Percentiles rank a stretch among this genome's conserved stretches.
These are phyloP conservation scores for Phytophthora pini DNA, from an alignment of 352 stramenopile genomes.

Conservation along the genomic window DNA sequence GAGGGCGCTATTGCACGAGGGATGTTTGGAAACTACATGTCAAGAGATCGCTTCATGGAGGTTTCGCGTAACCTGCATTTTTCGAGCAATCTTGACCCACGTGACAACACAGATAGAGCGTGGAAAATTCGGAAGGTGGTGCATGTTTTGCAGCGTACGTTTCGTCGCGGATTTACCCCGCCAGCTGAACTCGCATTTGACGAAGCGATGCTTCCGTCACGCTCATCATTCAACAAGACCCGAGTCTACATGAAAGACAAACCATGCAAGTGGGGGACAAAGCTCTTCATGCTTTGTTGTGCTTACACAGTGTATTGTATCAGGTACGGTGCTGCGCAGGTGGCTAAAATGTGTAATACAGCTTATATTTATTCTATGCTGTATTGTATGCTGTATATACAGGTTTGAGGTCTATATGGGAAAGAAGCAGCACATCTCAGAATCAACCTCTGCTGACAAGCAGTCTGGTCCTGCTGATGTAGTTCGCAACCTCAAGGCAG, in stretches of 20 bases:
- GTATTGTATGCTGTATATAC: too few species aligned
- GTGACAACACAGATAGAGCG: neutral
- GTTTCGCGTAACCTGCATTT: slow-evolving; percentile 7
- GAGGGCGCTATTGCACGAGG: neutral
- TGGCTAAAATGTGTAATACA: too few species aligned
- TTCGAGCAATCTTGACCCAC: neutral
- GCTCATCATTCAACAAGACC: slow-evolving; percentile 9
- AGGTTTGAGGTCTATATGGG: too few species aligned
- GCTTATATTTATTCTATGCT: too few species aligned
- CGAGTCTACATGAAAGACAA: slow-evolving; percentile 5
- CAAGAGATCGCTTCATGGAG: neutral
- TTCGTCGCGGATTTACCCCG: neutral
- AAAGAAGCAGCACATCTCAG: too few species aligned
- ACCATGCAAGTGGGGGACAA: neutral
- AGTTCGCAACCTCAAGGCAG: slow-evolving; percentile 7
- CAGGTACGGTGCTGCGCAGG: neutral
- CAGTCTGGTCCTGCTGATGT: neutral
- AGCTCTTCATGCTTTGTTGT: slow-evolving; percentile 1
- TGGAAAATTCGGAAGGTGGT: slow-evolving; percentile 7
- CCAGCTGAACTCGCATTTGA: slow-evolving; percentile 5
- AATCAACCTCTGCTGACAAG: neutral
- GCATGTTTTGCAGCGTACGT: neutral
- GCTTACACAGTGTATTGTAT: neutral
- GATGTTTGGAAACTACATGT: neutral
- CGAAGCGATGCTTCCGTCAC: slow-evolving; percentile 1